Conservation (phyloP, 78 protist species). For the Dictyostelium intermedium region DNA sequence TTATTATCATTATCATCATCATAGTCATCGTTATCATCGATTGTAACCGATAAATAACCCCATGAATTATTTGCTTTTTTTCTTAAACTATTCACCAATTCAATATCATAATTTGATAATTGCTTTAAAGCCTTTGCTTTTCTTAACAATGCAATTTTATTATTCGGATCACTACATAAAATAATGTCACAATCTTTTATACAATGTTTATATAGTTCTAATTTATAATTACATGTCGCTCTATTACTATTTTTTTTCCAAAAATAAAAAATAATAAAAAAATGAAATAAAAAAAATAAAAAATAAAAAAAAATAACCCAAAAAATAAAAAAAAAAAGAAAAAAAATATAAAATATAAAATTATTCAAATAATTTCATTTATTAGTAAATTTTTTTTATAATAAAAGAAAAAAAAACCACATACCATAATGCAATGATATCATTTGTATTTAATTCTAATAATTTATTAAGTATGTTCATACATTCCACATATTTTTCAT, state of each 20-base stretch:
- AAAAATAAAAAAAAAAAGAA: not conserved
- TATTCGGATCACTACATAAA: not conserved
- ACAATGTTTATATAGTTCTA: slow-evolving; percentile 40
- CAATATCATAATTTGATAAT: not conserved
- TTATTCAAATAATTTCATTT: too few relatives aligned
- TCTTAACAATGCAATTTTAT: not conserved
- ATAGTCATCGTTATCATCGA: not conserved
- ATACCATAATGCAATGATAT: slow-evolving; percentile 41
- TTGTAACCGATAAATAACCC: slow-evolving; percentile 16
- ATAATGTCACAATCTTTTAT: slow-evolving; percentile 56
- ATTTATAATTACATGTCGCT: slow-evolving; percentile 65
- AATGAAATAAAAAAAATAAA: not conserved
- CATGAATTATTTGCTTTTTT: not conserved
- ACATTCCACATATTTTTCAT: slow-evolving; percentile 29
- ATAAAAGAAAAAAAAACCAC: not conserved
- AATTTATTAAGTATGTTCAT: slow-evolving; percentile 1
- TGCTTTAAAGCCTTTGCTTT: not conserved
- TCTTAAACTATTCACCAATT: not conserved
- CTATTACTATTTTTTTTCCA: slow-evolving; percentile 14
- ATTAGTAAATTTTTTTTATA: too few relatives aligned
- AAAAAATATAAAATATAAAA: not conserved
- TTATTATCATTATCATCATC: not conserved
- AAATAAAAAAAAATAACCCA: not conserved
- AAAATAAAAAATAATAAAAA: not conserved
- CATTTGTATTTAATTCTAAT: not conserved